phyloP scores from a whole-genome alignment of 1,284 basidiomycete species.

The Cutaneotrichosporon cutaneum region DNA sequence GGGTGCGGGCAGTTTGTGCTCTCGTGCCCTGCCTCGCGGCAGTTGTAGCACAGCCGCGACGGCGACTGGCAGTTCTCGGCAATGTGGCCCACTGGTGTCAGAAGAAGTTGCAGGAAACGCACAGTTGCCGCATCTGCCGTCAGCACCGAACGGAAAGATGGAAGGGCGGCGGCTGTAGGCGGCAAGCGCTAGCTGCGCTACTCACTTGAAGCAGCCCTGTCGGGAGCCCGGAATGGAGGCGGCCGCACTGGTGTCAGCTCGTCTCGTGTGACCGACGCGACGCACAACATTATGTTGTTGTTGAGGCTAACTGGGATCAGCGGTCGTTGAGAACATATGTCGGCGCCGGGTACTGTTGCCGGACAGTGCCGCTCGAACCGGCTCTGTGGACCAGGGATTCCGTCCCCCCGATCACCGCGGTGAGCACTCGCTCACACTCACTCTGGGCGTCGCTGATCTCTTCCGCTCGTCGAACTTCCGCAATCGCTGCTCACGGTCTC shows the following conservation, averaged over 20 bases:
- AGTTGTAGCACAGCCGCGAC: conserved; percentile 87
- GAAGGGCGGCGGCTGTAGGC: background rate
- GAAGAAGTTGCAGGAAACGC: conserved; percentile 1
- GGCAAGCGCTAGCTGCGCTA: background rate
- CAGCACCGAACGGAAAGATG: no score
- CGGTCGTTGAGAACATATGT: background rate
- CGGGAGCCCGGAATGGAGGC: conserved; percentile 47
- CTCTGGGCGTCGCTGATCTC: background rate
- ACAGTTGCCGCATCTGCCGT: conserved; percentile 44
- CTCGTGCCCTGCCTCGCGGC: conserved; percentile 84
- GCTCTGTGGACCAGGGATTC: background rate
- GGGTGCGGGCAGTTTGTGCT: conserved; percentile 81
- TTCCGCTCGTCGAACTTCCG: background rate
- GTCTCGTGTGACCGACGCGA: background rate
- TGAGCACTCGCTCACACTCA: background rate
- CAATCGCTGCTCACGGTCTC: background rate
- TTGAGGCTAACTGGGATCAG: background rate
- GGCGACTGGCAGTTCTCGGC: conserved; percentile 84
- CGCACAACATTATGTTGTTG: conserved; percentile 15
- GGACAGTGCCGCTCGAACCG: background rate
- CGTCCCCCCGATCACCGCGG: background rate
- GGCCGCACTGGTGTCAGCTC: conserved; percentile 31
- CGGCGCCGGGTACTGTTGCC: background rate
- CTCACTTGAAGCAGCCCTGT: conserved; percentile 52
- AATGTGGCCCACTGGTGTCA: conserved; percentile 70